These are phyloP conservation scores for Scenedesmus sp. DNA, from an alignment of 163 green algal species.

Conservation along the genomic window DNA sequence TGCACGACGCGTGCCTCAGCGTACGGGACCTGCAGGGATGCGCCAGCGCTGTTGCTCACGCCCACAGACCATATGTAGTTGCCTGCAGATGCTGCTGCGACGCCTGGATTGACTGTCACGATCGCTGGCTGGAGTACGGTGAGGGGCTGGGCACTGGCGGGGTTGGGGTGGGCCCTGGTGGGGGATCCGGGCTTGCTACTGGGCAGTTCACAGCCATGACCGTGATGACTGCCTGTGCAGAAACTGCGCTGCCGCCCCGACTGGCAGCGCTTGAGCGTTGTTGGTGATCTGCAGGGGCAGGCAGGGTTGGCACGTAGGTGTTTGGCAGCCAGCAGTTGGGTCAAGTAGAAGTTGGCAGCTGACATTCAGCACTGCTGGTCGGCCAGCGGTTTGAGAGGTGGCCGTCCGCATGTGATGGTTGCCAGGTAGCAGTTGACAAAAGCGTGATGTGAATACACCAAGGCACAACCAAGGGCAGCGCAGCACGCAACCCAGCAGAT, in stretches of 20 bases:
- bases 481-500: no score
- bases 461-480: no score
- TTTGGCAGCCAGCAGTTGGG: not conserved
- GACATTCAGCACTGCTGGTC: no score
- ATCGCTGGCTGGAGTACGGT: not conserved
- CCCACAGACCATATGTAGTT: conserved; percentile 12
- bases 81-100: not conserved
- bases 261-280: not conserved
- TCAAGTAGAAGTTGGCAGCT: not conserved
- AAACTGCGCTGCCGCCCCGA: not conserved
- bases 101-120: conserved; percentile 4
- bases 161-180: not conserved
- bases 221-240: not conserved
- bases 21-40: not conserved
- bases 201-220: conserved; percentile 15
- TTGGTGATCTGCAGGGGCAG: conserved; percentile 42
- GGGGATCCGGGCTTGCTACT: not conserved
- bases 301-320: not conserved
- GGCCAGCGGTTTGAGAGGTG: no score
- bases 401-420: no score
- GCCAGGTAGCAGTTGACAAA: no score
- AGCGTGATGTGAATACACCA: no score
- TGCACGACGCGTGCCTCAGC: not conserved
- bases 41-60: not conserved
- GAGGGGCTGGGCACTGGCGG: no score